Evolutionary conservation across 768 basidiomycete genomes (phyloP).

Genomic region (Auriscalpium microsporum): DNA sequence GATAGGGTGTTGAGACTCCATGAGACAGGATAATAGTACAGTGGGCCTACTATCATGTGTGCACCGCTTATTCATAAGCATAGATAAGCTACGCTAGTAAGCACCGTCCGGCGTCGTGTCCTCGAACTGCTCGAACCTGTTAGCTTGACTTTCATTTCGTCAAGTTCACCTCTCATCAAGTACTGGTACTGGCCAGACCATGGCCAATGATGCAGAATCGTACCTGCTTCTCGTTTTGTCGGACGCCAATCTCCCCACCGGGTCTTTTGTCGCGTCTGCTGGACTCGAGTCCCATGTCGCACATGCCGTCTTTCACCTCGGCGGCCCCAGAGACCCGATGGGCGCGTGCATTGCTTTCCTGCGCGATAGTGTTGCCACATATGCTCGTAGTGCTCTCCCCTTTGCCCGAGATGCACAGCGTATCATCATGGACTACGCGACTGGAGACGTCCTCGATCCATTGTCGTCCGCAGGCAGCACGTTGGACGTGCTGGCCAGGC

Average conservation of each 20-base stretch:
- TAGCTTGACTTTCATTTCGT: no score
- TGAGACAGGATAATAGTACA: no score
- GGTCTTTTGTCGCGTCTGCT: conserved; percentile 91
- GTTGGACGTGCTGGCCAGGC: conserved; percentile 36
- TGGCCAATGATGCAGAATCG: conserved; percentile 38
- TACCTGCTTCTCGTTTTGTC: conserved; percentile 74
- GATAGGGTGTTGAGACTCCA: no score
- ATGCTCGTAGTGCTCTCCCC: conserved; percentile 65
- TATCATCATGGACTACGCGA: conserved; percentile 20
- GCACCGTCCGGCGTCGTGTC: no score
- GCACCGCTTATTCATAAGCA: no score
- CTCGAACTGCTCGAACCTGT: no score
- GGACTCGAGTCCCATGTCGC: conserved; percentile 86
- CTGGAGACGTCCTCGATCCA: conserved; percentile 2
- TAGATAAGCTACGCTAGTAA: no score
- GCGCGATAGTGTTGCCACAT: conserved; percentile 64
- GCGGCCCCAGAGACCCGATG: conserved; percentile 21
- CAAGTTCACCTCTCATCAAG: no score
- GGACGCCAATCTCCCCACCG: conserved; percentile 93
- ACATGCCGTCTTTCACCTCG: conserved; percentile 60
- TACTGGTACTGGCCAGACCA: not conserved
- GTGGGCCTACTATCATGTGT: no score
- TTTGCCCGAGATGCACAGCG: conserved; percentile 72
- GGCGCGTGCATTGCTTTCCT: conserved; percentile 51
- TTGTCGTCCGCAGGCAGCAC: conserved; percentile 16